Evolutionary conservation across 495 filamentous ascomycete genomes (phyloP).

Genomic region (Trichoderma erinaceum): DNA sequence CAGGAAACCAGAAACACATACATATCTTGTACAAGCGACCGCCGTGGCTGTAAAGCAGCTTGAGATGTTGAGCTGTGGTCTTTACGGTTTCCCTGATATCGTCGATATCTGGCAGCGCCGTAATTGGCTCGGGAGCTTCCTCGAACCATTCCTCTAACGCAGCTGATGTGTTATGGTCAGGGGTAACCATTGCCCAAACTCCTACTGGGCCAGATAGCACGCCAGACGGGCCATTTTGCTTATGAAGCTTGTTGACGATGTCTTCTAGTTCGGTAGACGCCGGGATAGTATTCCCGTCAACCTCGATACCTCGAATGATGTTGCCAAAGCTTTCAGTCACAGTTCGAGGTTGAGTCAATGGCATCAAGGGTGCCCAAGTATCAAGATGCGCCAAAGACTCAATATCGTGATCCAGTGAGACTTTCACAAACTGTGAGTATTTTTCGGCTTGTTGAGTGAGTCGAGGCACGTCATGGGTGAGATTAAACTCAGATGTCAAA

Average conservation of each 20-base stretch:
- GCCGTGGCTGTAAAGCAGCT: constrained; percentile 35
- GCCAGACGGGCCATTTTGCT: constrained; percentile 17
- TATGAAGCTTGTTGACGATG: constrained; percentile 46
- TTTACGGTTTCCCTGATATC: constrained; percentile 17
- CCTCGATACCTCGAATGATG: constrained; percentile 64
- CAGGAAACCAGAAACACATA: constrained; percentile 27
- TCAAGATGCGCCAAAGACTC: background rate
- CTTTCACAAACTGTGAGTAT: background rate
- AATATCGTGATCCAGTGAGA: background rate
- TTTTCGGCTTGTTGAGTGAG: background rate
- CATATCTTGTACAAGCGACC: constrained; percentile 56
- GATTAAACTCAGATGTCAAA: background rate
- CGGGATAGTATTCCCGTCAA: constrained; percentile 46
- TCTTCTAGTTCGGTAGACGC: constrained; percentile 73
- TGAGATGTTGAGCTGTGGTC: constrained; percentile 19
- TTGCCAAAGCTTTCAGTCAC: constrained; percentile 72
- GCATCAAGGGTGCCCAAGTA: constrained; percentile 49
- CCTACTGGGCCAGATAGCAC: constrained; percentile 43
- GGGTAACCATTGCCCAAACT: constrained; percentile 72
- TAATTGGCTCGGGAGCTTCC: constrained; percentile 2
- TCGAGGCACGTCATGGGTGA: background rate
- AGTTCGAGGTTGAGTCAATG: constrained; percentile 57
- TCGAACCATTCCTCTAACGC: constrained; percentile 16
- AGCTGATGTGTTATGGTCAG: constrained; percentile 25
- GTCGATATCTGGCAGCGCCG: constrained; percentile 12